These are phyloP conservation scores for Cucurbita ficifolia DNA, from an alignment of 306 rosid species.

Conservation along the genomic window DNA sequence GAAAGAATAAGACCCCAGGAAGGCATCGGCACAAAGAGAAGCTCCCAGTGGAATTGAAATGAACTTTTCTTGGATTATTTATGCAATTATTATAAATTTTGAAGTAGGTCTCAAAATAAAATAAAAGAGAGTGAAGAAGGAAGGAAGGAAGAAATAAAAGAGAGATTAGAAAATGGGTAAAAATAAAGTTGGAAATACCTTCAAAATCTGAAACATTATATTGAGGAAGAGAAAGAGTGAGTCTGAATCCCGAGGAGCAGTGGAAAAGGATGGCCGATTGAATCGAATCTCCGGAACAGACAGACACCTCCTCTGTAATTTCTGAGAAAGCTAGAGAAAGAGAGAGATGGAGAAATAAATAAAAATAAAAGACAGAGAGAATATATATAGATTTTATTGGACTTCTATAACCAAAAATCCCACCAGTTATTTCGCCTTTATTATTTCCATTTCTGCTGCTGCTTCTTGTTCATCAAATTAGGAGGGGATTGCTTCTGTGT, in stretches of 20 bases:
- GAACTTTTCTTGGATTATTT: not conserved
- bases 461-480: not conserved
- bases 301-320: conserved; percentile 30
- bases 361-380: conserved; percentile 7
- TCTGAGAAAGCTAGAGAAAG: conserved; percentile 16
- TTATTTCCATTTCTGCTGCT: not conserved
- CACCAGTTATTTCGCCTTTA: not conserved
- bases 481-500: not conserved
- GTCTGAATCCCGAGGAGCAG: conserved; percentile 36
- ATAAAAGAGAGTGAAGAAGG: not conserved
- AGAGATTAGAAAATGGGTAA: not conserved
- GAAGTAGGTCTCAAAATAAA: not conserved
- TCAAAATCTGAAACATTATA: conserved; percentile 69
- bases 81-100: not conserved
- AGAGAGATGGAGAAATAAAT: conserved; percentile 21
- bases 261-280: conserved; percentile 39
- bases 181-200: conserved; percentile 38
- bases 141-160: too few species aligned
- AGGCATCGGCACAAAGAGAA: too few species aligned
- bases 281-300: conserved; percentile 56
- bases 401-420: not conserved
- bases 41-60: too few species aligned
- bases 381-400: conserved; percentile 46
- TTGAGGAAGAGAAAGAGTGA: conserved; percentile 15
- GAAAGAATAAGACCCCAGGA: too few species aligned